phyloP scores from a whole-genome alignment of 345 rosid species.

The Aurinia saxatilis region DNA sequence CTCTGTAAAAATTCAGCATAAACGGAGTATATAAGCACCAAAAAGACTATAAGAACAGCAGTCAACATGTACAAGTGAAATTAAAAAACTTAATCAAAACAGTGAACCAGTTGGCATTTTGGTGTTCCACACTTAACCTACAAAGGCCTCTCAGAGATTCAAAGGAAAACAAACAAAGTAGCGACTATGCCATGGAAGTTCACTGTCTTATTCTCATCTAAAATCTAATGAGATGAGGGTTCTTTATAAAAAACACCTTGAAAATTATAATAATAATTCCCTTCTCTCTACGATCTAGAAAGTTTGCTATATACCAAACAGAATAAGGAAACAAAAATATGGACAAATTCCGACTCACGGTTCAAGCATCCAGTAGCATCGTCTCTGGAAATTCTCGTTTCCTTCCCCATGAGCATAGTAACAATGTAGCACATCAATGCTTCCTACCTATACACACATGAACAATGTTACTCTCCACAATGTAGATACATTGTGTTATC shows the following conservation, averaged over 20 bases:
- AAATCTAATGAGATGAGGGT: neutral
- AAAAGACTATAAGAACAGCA: neutral
- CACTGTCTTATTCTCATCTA: neutral
- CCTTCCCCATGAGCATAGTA: constrained; percentile 98
- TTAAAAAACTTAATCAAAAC: neutral
- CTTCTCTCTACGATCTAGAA: neutral
- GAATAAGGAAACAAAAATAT: neutral
- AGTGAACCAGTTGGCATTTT: neutral
- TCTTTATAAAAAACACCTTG: neutral
- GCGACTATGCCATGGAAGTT: neutral
- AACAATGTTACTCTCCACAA: constrained; percentile 27
- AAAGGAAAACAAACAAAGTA: constrained; percentile 5
- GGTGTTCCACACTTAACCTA: neutral
- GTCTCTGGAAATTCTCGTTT: constrained; percentile 83
- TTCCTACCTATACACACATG: constrained; percentile 63
- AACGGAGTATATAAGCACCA: constrained; percentile 14
- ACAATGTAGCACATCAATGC: constrained; percentile 87
- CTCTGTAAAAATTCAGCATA: constrained; percentile 45
- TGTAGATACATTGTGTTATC: neutral
- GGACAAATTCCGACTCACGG: constrained; percentile 43
- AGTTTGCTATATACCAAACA: neutral
- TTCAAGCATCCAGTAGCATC: constrained; percentile 97
- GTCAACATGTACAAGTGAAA: neutral
- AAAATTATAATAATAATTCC: neutral
- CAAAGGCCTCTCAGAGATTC: neutral